phyloP scores from a whole-genome alignment of 148 eudicot genomes.

The Vaccinium vitisidaea region DNA sequence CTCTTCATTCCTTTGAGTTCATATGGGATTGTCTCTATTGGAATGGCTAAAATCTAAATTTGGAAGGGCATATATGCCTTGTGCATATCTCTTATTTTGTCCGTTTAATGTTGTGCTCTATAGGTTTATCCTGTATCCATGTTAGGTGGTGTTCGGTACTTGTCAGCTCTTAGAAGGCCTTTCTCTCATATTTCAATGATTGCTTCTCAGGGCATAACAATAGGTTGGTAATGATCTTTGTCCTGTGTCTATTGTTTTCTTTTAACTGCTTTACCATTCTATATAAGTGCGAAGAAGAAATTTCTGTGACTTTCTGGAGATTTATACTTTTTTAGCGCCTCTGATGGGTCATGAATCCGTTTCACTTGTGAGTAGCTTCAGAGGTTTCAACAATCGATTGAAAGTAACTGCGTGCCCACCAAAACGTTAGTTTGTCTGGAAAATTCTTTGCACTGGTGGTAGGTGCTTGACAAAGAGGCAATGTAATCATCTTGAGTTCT shows the following conservation, averaged over 20 bases:
- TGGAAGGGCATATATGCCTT: not conserved
- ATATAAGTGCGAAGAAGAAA: not conserved
- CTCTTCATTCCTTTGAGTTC: not conserved
- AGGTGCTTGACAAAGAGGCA: not conserved
- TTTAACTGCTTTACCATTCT: not conserved
- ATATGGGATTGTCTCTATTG: not conserved
- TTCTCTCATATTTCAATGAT: slow-evolving; percentile 80
- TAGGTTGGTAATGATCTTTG: slow-evolving; percentile 39
- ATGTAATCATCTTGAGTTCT: not conserved
- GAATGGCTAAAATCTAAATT: slow-evolving; percentile 1
- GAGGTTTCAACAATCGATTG: not conserved
- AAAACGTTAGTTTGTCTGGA: not conserved
- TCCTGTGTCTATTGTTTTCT: not conserved
- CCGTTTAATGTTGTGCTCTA: not conserved
- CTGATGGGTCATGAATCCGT: not conserved
- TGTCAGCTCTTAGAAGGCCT: slow-evolving; percentile 71
- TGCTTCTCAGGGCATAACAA: slow-evolving; percentile 86
- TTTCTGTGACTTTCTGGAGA: not conserved
- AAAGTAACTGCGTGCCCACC: not conserved
- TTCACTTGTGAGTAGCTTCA: not conserved
- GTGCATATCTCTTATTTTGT: not conserved
- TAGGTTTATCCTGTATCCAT: slow-evolving; percentile 89
- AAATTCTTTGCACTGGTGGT: not conserved
- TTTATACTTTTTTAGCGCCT: not conserved
- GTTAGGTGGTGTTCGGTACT: slow-evolving; percentile 68